Base-by-base conservation (phyloP, 2,329 filamentous ascomycete species). In the Corinectria fuckeliana region DNA sequence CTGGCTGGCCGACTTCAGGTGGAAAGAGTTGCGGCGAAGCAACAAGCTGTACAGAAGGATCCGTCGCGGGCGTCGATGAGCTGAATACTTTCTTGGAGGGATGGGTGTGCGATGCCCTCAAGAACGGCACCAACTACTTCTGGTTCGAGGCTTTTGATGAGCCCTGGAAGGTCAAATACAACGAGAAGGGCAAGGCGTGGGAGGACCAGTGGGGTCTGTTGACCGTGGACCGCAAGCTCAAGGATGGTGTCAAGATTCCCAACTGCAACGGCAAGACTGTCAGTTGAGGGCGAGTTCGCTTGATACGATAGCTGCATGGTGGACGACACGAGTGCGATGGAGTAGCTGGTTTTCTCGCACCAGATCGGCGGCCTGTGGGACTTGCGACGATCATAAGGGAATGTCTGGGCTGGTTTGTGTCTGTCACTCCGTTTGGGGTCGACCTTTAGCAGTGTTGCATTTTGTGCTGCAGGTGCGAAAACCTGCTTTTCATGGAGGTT, bases 111-210 rank as follows among this genome's bases (percentile, higher is more conserved):
- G 82, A 87, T 50, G 88, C 91, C 10, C 77, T 97, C 63, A 80
- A 80, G 21, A 96, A 97, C 70, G 90, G 89, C 44, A 97, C 93
- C 2, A 88, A 96, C 66, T 98, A 96, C 75, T 97, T 97, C 73
- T 98, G 94, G 94, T 97, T 98, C 74, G 91, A 93, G 73, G 92
- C 93, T 9, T 98, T 97, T 74, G 94, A 98, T 73, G 94, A 98
- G 81, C 93, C 93, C 2, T 98, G 94, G 94, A 97, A 98, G 80
- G 81, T 90, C 55, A 72, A 76, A 16, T 97, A 88, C 78, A 90
- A 97, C 74, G 81, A 80, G 5, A 76, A 77, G 57, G 80, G 82
- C 38, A 82, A 94, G 78, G 83, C 91, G 51, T 97, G 93, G 93
- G 94, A 98, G 79, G 92, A 96, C 74, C 91, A 97, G 74, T 97